Base-by-base conservation (phyloP, 352 stramenopile species). In the Plasmopara viticola region DNA sequence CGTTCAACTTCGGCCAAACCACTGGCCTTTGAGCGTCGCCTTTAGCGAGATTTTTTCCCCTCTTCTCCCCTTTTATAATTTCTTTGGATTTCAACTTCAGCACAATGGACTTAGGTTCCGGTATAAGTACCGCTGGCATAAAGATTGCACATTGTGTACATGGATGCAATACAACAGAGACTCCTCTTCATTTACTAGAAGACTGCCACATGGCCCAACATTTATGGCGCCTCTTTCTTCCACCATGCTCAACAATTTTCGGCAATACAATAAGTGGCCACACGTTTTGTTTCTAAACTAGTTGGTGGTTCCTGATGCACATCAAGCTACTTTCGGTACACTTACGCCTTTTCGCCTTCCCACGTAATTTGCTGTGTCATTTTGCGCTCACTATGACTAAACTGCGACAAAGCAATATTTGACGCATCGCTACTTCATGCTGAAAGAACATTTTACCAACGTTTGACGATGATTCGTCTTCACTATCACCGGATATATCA, bases 51-150 rank as follows among this genome's bases (percentile, higher is more conserved):
- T n/a, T n/a, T n/a, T n/a, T n/a, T n/a, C n/a, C n/a, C n/a, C n/a
- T n/a, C n/a, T n/a, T n/a, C n/a, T n/a, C n/a, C n/a, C n/a, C n/a
- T n/a, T n/a, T n/a, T n/a, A n/a, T n/a, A n/a, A n/a, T n/a, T n/a
- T n/a, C n/a, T n/a, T n/a, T n/a, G n/a, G n/a, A n/a, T n/a, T n/a
- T n/a, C n/a, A n/a, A n/a, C n/a, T n/a, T n/a, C n/a, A n/a, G n/a
- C n/a, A 58, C 15, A 53, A 58, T 17, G 44, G 28, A 5, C n/a
- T 25, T 44, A 25, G 20, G 12, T 52, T 58, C n/a, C 14, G 51
- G 5, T 58, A 52, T 28, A 58, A 58, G 15, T 52, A 53, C 14
- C 2, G 37, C 0, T 58, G 51, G 51, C 44, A 44, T n/a, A n/a
- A n/a, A n/a, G n/a, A n/a, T n/a, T n/a, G n/a, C n/a, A 46, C 5